phyloP scores from a whole-genome alignment of 2,329 filamentous ascomycete genomes.

The Scortechinia acanthostroma region DNA sequence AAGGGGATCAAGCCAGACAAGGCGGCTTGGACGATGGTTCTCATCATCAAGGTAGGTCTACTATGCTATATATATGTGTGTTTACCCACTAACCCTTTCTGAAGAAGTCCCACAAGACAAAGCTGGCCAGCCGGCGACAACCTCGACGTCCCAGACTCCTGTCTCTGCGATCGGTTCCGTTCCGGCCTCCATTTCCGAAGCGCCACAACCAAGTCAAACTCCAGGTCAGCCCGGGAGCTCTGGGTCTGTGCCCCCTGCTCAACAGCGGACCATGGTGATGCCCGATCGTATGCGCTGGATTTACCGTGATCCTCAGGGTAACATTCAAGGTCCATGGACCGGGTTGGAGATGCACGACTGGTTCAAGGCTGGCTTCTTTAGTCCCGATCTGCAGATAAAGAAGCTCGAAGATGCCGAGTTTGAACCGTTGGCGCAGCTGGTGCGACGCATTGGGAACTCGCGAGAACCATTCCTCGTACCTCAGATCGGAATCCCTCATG shows the following conservation, averaged over 20 bases:
- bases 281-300: conserved; percentile 98
- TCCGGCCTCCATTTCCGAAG: conserved; percentile 4
- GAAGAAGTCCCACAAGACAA: background rate
- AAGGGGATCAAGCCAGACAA: conserved; percentile 23
- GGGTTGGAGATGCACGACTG: conserved; percentile 99
- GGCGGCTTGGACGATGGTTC: conserved; percentile 46
- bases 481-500: conserved; percentile 91
- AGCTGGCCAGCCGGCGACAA: background rate
- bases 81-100: no score
- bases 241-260: conserved; percentile 48
- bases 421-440: conserved; percentile 88
- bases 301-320: conserved; percentile 88
- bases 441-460: conserved; percentile 91
- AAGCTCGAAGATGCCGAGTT: conserved; percentile 91
- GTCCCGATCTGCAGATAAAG: conserved; percentile 85
- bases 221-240: conserved; percentile 21
- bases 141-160: background rate
- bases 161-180: background rate
- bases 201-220: conserved; percentile 17
- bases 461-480: conserved; percentile 95
- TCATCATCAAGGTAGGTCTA: no score
- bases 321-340: conserved; percentile 88
- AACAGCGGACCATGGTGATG: conserved; percentile 93
- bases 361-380: conserved; percentile 99
- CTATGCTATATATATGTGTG: conserved; percentile 54